Percentiles rank a stretch among this genome's conserved stretches.
Evolutionary conservation across 1,139 yeast species (phyloP).

Genomic region (Protomyces arabidopsidicola): DNA sequence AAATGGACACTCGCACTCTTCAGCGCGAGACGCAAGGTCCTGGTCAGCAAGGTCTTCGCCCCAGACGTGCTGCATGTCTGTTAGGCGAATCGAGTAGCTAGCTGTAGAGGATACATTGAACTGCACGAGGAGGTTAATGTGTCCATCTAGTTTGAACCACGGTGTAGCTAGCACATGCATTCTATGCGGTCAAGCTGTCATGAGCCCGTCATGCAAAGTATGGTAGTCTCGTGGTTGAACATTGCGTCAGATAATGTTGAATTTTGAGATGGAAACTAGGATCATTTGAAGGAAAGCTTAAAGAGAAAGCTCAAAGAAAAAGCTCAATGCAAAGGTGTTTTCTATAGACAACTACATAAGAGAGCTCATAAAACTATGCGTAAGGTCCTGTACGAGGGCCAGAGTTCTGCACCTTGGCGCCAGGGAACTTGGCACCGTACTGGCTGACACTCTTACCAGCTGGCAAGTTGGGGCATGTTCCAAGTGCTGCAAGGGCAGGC

Average conservation of each 20-base stretch:
- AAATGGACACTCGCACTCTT: slow-evolving; percentile 4
- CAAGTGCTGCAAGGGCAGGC: slow-evolving; percentile 1
- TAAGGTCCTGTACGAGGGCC: not conserved
- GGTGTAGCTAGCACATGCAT: slow-evolving; percentile 19
- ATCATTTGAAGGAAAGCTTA: too few relatives aligned
- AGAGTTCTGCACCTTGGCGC: not conserved
- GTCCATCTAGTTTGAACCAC: slow-evolving; percentile 18
- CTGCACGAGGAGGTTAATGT: slow-evolving; percentile 10
- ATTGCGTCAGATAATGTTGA: too few relatives aligned
- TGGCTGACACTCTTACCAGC: not conserved
- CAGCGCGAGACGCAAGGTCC: not conserved
- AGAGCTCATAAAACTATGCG: not conserved
- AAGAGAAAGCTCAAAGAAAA: too few relatives aligned
- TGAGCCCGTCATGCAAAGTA: too few relatives aligned
- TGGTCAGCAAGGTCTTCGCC: slow-evolving; percentile 7
- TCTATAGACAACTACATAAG: too few relatives aligned
- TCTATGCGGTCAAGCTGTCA: too few relatives aligned
- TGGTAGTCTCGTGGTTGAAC: too few relatives aligned
- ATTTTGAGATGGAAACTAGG: too few relatives aligned
- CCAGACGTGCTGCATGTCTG: slow-evolving; percentile 17
- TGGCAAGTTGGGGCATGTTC: not conserved
- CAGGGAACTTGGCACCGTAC: not conserved
- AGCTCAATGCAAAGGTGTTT: too few relatives aligned
- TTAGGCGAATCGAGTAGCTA: slow-evolving; percentile 10
- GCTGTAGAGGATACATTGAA: not conserved